Base-by-base conservation (phyloP, 805 yeast species). In the Yamadazyma takamatsuzukensis region DNA sequence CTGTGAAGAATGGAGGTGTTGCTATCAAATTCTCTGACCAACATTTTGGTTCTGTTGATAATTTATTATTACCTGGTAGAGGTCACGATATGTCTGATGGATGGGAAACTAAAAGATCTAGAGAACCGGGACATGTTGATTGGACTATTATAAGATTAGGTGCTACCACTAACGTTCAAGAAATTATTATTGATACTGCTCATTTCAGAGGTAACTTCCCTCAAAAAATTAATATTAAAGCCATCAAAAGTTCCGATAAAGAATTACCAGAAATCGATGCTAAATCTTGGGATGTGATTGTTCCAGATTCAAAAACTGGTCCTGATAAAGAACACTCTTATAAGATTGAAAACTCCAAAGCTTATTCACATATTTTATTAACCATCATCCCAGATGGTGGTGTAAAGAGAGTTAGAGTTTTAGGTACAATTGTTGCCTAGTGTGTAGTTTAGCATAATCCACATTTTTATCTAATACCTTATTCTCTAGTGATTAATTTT, bases 61-160 rank as follows among this genome's bases (percentile, higher is more conserved):
- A 90, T 63, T 66, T 90, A 41, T 64, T 90, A 36, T 67, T 90
- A 34, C 97, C 97, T 2, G 97, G 97, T 11, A 77, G 97, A 40
- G 98, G 98, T 32, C 76, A 72, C 48, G 96, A 90, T 59, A 90
- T 90, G 97, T 78, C 93, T 31, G 97, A 93, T 53, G 98, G 98
- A 10, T 90, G 98, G 98, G 98, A 90, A 57, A 90, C 98, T 15
- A 77, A 76, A 48, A 77, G 98, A 56, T 87, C 96, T 2, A 74
- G 97, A 55, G 68, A 64, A 9, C 75, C 79, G 4, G 88, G 85
- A 27, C 97, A 90, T 56, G 78, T 75, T 23, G 98, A 90, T 66
- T 90, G 96, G 96, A 96, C 78, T 2, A 74, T 86, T 32, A 74
- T 90, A 37, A 76, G 81, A 47, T 72, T 90, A 33, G 97, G 96